Base-by-base conservation (phyloP, 441 rosid species). In the Croton setiger region DNA sequence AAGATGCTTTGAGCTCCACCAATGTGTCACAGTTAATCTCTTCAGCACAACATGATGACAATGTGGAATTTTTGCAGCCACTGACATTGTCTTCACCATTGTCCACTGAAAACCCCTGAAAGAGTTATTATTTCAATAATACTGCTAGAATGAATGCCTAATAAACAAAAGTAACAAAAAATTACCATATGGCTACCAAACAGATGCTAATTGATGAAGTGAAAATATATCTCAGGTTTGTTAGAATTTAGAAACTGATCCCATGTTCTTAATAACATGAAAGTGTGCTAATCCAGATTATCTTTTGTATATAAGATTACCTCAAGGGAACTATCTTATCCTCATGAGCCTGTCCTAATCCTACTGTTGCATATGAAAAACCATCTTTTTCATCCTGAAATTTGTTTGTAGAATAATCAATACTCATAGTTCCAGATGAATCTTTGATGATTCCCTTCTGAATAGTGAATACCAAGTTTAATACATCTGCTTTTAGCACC, bases 61-160 rank as follows among this genome's bases (percentile, higher is more conserved):
- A 76, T 91, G 96, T 0, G 98, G 98, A 70, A 93, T 91, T 71
- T 81, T 91, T 62, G 92, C 91, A 58, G 92, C 97, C 91, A 87
- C 75, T 56, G 93, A 81, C 98, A 93, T 93, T 74, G 96, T 79
- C 77, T 89, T 93, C 63, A 88, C 98, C 97, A 93, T 93, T 65
- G 97, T 67, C 74, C 97, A 67, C 74, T 80, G 88, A 76, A 84
- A 93, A 61, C 98, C 98, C 84, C 96, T 91, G 89, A 57, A 74
- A 67, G 52, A 48, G 65, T n/a, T n/a, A n/a, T 31, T 23, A 1
- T 56, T 9, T 45, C 23, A 67, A 1, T 45, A 12, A 44, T 23
- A 15, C 37, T 10, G 27, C 23, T 53, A 39, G 27, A 8, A 10
- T 15, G n/a, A 37, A 4, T 37, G 41, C 7, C 7, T 8, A 5